A percentile compares a stretch with the other conserved stretches of the same genome.
phyloP scores from a whole-genome alignment of 257 asterid species.

The Solanum paucissectum region DNA sequence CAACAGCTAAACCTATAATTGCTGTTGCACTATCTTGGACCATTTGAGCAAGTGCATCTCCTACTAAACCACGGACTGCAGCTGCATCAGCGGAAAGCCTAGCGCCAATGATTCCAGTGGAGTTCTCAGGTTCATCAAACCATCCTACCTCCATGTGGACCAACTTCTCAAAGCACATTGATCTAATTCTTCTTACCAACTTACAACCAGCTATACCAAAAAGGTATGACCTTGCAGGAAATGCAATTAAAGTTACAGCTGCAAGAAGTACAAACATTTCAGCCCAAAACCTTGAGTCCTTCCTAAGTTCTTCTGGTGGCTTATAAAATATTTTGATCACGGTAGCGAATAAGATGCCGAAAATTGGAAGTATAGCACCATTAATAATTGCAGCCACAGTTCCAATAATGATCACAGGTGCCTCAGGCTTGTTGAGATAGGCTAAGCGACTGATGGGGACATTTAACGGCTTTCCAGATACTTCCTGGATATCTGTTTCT shows the following conservation, averaged over 20 bases:
- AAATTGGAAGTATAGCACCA: slow-evolving; percentile 62
- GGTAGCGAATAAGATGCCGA: slow-evolving; percentile 50
- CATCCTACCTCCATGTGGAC: slow-evolving; percentile 79
- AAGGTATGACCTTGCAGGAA: slow-evolving; percentile 67
- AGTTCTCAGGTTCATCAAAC: slow-evolving; percentile 72
- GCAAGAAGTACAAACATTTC: slow-evolving; percentile 64
- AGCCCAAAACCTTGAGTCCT: slow-evolving; percentile 68
- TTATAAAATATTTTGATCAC: slow-evolving; percentile 57
- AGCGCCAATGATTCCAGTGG: slow-evolving; percentile 75
- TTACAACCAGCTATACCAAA: slow-evolving; percentile 77
- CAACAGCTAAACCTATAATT: slow-evolving; percentile 44
- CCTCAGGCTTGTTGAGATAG: slow-evolving; percentile 70
- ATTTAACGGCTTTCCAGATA: slow-evolving; percentile 19
- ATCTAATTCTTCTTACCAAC: slow-evolving; percentile 55
- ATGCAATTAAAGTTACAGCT: slow-evolving; percentile 49
- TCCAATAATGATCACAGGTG: slow-evolving; percentile 45
- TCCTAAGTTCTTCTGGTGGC: slow-evolving; percentile 33
- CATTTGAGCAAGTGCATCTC: slow-evolving; percentile 76
- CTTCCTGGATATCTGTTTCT: slow-evolving; percentile 19
- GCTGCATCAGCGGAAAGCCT: slow-evolving; percentile 90
- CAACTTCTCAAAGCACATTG: slow-evolving; percentile 73
- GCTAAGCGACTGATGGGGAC: slow-evolving; percentile 51
- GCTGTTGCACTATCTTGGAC: slow-evolving; percentile 67
- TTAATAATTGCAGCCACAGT: slow-evolving; percentile 46
- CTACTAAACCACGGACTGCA: slow-evolving; percentile 60